Conservation (phyloP, 2,329 filamentous ascomycete species). For the Aspergillus hiratsukae region DNA sequence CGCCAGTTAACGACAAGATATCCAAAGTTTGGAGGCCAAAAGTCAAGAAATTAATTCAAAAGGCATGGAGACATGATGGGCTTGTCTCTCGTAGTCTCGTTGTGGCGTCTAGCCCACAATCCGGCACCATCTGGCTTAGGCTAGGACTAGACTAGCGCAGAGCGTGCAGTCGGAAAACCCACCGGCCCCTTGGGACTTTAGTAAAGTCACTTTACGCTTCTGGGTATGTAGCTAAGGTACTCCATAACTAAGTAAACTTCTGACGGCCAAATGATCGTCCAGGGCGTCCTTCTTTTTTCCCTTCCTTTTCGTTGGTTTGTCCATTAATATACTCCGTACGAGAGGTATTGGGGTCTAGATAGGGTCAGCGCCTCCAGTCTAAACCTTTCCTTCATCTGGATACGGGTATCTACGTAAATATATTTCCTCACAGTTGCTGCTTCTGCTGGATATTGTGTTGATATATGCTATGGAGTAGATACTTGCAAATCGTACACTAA, state of each 20-base stretch:
- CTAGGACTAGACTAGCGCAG: conserved; percentile 1
- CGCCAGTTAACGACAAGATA: neutral
- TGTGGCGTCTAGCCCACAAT: conserved; percentile 21
- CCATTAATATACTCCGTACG: too few species aligned
- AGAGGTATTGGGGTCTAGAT: conserved; percentile 1
- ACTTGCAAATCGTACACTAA: too few species aligned
- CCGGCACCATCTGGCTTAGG: neutral
- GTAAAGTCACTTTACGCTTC: neutral
- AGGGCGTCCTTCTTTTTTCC: neutral
- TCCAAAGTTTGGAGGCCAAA: neutral
- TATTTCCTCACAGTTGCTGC: too few species aligned
- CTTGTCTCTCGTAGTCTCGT: conserved; percentile 19
- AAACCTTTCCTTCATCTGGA: neutral
- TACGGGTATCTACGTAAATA: neutral
- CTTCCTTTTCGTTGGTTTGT: conserved; percentile 1
- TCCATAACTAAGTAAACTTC: neutral
- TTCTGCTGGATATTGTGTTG: neutral
- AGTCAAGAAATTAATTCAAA: neutral
- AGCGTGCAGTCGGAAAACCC: conserved; percentile 17
- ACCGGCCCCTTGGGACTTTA: conserved; percentile 8
- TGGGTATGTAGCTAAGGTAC: neutral
- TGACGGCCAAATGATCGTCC: conserved; percentile 19
- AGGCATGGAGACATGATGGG: neutral
- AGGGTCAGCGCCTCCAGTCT: neutral
- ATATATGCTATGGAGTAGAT: neutral